Base-by-base conservation (phyloP, 768 basidiomycete genomes). In the Boletellus emodensis region DNA sequence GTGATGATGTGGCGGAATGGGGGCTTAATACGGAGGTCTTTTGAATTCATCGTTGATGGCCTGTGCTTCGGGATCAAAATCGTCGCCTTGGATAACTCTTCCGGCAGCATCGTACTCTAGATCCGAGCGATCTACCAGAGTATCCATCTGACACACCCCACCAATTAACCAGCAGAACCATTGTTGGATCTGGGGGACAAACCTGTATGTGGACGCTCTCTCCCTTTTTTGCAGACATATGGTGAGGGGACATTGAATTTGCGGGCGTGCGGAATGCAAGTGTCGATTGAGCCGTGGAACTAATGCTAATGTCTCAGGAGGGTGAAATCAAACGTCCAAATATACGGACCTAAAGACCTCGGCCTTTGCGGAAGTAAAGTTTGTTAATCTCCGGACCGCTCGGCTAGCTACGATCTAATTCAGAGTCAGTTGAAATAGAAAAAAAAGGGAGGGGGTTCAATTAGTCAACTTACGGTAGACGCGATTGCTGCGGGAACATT, bases 401-500 rank as follows among this genome's bases (percentile, higher is more conserved):
- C 77, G 75, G 50, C 72, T 76, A 1, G 77, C 84, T 4, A 84
- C 85, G 56, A 86, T 85, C 84, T 86, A 52, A n/a, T 46, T 36
- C 36, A 45, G 12, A 32, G n/a, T 56, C 30, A 46, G 41, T 20
- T 26, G 22, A 14, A 5, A 44, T 14, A 15, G 4, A 13, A 14
- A 0, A 11, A 26, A 43, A 12, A 3, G 10, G 6, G 10, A 7
- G 10, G 26, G 26, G 15, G 11, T 14, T 24, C 4, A 9, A 37
- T 35, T 9, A 1, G 12, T 32, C 14, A 13, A 34, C 75, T 57
- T 52, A 86, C 85, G 35, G 84, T 86, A 37, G 83, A 82, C 4
- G 80, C 76, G 52, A 86, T 79, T 15, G 84, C 84, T 32, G 85
- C 84, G 3, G 85, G 85, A 38, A 87, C 83, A 56, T 87, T 87